Base-by-base conservation (phyloP, 805 yeast genomes). In the Candida odintsovae region DNA sequence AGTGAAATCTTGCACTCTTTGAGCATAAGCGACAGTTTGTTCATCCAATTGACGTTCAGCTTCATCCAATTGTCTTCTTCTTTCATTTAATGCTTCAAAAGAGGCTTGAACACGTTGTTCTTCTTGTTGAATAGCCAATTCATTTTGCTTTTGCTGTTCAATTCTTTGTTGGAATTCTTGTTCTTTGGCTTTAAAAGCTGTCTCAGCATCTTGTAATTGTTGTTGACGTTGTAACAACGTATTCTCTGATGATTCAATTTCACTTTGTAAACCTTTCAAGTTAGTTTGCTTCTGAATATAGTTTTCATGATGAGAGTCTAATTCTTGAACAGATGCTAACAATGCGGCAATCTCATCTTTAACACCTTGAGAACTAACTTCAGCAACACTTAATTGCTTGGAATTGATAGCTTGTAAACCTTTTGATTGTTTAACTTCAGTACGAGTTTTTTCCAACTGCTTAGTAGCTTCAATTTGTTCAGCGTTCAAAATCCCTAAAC, bases 371-470 rank as follows among this genome's bases (percentile, higher is more conserved):
- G 71, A 70, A 41, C 76, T 77, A 19, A 76, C 65, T 52, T 85
- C 74, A n/a, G 77, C 68, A 5, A 85, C 79, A 37, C 78, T 82
- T 42, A 83, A 72, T 61, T 90, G 96, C 38, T 84, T 82, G 46
- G 78, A 71, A 55, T 78, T 78, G 37, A 88, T 87, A 39, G 83
- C 75, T 19, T 75, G 71, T 54, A 85, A 70, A 44, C 85, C 83
- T 46, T 73, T 71, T 28, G 86, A 79, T 55, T 82, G 83, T 51
- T 76, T 77, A 19, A 78, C 73, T 45, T 83, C 85, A 41, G 68
- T 64, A 48, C 77, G 68, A 41, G 76, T 71, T 38, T 70, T 66
- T 40, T 75, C 80, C 29, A 84, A 60, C 52, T 80, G 82, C 46
- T 70, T 69, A 54, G 80, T 77, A 50, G 85, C 63, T 45, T 79